Evolutionary conservation across 2,329 filamentous ascomycete genomes (phyloP), one percentile per base, ranked within the genome.

Genomic region (Fusarium tanahbumbuense): DNA sequence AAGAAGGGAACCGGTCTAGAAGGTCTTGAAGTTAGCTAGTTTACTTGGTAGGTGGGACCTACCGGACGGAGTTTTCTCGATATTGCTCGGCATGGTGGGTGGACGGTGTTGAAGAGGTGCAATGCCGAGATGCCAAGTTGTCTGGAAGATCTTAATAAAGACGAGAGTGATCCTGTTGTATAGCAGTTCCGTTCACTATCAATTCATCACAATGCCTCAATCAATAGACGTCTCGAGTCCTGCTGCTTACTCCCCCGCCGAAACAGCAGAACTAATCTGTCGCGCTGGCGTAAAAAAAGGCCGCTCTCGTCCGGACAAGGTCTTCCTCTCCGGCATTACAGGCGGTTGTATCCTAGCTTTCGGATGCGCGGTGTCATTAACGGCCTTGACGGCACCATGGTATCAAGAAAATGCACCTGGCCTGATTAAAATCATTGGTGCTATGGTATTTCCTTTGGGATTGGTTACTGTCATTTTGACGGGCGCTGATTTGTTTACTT

Each of bases 371-470:
- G 72, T 74, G 0, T 74, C 72, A 1, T 57, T 74, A 2, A 74
- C 62, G 2, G 72, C 68, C 0, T 30, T 73, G 42, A 72, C 72
- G 15, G 62, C 72, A 10, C 72, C 72, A 1, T 74, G 72, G 72
- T 74, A 72, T 11, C 72, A 74, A 3, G 72, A 74, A 6, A 74
- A 74, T 11, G 72, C 72, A 1, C 72, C 72, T 0, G 72, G 72
- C 0, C 48, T 74, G 0, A 66, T 74, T 27, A 74, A 73, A n/a
- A 55, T 73, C 2, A 41, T 74, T 1, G 68, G 72, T 22, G 72
- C 72, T 4, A 25, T 52, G 11, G 72, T 74, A 2, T 74, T 74
- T 41, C 72, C 72, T 3, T 11, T 74, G 10, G 72, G 72, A 0
- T 13, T 74, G 22, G 68, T 73, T 2, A 73, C 66, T 3, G 61